Conservation (phyloP, 176 grass and related monocot genomes). For the Hordeum vulgare region MorexV3_pseudomolecules_assembly NC_058523.1:295272663-295273162, state of each 20-base stretch:
- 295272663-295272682: slow-evolving; percentile 60
- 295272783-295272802: slow-evolving; percentile 51
- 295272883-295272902: slow-evolving; percentile 63
- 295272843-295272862: slow-evolving; percentile 54
- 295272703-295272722: slow-evolving; percentile 66
- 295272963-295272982: slow-evolving; percentile 46
- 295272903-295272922: slow-evolving; percentile 59
- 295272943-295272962: slow-evolving; percentile 46
- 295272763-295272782: slow-evolving; percentile 54
- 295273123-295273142: slow-evolving; percentile 18
- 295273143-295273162: slow-evolving; percentile 70
- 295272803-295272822: slow-evolving; percentile 66
- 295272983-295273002: slow-evolving; percentile 37
- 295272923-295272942: slow-evolving; percentile 64
- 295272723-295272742: slow-evolving; percentile 51
- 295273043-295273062: slow-evolving; percentile 8
- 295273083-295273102: neutral
- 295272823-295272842: slow-evolving; percentile 61
- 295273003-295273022: slow-evolving; percentile 34
- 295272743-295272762: slow-evolving; percentile 56
- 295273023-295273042: slow-evolving; percentile 10
- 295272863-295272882: slow-evolving; percentile 63
- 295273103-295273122: neutral
- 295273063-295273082: slow-evolving; percentile 1
- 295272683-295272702: slow-evolving; percentile 64